Evolutionary conservation across 2,329 filamentous ascomycete species (phyloP).

Genomic region (Fusarium sarcochroum): DNA sequence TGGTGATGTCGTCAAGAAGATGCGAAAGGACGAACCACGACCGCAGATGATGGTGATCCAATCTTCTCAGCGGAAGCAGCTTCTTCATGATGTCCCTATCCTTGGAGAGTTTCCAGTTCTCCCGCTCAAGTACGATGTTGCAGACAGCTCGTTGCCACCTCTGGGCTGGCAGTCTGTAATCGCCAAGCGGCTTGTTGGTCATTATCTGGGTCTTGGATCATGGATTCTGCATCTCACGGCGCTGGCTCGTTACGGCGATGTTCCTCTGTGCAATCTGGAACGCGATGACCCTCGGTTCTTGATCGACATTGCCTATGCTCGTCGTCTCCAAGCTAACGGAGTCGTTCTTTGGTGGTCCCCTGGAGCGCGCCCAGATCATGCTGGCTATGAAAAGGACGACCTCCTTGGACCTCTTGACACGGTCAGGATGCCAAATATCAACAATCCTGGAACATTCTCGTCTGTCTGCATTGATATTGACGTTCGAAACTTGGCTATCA

Average conservation of each 20-base stretch:
- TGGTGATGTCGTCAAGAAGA: constrained; percentile 88
- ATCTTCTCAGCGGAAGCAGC: constrained; percentile 84
- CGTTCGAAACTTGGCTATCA: constrained; percentile 94
- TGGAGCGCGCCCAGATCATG: constrained; percentile 90
- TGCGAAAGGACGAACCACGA: constrained; percentile 85
- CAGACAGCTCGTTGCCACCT: constrained; percentile 89
- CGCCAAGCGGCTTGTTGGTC: constrained; percentile 85
- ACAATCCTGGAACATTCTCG: constrained; percentile 92
- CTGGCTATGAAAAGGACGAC: constrained; percentile 94
- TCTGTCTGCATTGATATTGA: constrained; percentile 97
- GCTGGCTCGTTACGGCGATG: constrained; percentile 90
- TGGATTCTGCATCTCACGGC: constrained; percentile 93
- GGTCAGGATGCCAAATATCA: constrained; percentile 92
- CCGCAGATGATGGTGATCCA: constrained; percentile 91
- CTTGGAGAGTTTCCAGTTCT: constrained; percentile 88
- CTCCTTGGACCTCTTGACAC: constrained; percentile 85
- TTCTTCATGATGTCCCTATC: constrained; percentile 87
- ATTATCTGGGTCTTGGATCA: constrained; percentile 92
- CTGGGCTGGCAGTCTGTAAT: constrained; percentile 95
- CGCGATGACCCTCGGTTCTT: constrained; percentile 93
- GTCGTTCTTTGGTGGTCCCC: constrained; percentile 98
- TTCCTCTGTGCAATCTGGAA: constrained; percentile 95
- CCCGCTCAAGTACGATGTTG: constrained; percentile 82
- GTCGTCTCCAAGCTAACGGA: constrained; percentile 89
- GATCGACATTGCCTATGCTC: constrained; percentile 95